Evolutionary conservation across 2,329 filamentous ascomycete species (phyloP), one percentile per base, ranked within the genome.

Genomic region (Onygena corvina): DNA sequence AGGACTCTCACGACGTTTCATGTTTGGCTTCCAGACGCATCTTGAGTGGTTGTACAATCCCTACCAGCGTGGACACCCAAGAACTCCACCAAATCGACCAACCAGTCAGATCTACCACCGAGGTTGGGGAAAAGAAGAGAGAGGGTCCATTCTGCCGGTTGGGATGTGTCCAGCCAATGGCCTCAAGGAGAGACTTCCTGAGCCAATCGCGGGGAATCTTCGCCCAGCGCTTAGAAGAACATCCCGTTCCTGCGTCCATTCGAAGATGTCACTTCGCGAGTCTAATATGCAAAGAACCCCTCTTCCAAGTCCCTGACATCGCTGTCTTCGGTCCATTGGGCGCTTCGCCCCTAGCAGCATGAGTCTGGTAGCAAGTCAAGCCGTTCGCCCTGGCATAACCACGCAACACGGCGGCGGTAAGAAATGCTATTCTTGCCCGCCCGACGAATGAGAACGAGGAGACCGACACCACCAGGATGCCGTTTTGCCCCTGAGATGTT

Each of bases 301-400:
- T 29, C 27, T 29, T 11, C 21, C 21, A 14, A n/a, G 21, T 6
- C 20, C 38, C 12, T 42, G 21, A n/a, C 38, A 42, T 14, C 38
- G n/a, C n/a, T n/a, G n/a, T n/a, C n/a, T n/a, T 27, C 36, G 12
- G 27, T 42, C n/a, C 12, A 7, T 42, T 42, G 12, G 12, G 6
- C 18, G 38, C 12, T 14, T n/a, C n/a, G n/a, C 38, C n/a, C 14
- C 21, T 23, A 27, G 9, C n/a, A 2, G 21, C 7, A 21, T 25
- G n/a, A 42, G 21, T 4, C 16, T n/a, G 4, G 21, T 42, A 23
- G 21, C 38, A 42, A 42, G 38, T n/a, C 27, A 42, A 42, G 38
- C 38, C 38, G 38, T 42, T 27, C 12, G 38, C 38, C 38, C 38
- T 42, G 38, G 21, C 38, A 42, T 42, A 42, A n/a, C n/a, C 11